Conservation (phyloP, 805 yeast species). For the Metschnikowia borealis region DNA sequence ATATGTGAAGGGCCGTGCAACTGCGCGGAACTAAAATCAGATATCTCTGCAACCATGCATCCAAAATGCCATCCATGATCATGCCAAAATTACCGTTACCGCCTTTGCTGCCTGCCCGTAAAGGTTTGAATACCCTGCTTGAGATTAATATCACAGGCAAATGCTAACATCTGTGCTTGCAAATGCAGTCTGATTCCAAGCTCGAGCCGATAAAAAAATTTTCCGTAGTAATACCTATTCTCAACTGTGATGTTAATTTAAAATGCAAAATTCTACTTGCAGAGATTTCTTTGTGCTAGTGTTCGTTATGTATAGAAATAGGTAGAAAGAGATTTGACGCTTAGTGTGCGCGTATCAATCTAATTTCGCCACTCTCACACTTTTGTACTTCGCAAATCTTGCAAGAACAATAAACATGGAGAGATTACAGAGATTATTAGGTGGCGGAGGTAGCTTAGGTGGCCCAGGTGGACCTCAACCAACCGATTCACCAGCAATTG, state of each 20-base stretch:
- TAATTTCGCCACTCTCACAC: slow-evolving; percentile 7
- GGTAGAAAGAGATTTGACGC: neutral
- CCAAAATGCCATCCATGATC: neutral
- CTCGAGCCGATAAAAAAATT: neutral
- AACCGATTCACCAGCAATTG: slow-evolving; percentile 77
- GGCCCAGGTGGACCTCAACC: slow-evolving; percentile 41
- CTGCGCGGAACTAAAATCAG: neutral
- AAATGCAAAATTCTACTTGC: too few species aligned
- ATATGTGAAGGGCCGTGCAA: neutral
- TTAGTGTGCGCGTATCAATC: slow-evolving; percentile 3
- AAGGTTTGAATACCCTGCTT: neutral
- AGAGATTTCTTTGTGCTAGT: neutral
- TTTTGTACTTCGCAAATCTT: slow-evolving; percentile 3
- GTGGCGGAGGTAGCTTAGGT: slow-evolving; percentile 41
- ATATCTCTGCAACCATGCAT: neutral
- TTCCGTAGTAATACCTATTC: neutral
- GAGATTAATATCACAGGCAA: neutral
- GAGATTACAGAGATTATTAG: slow-evolving; percentile 46
- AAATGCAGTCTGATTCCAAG: too few species aligned
- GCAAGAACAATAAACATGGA: slow-evolving; percentile 32
- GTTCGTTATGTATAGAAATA: neutral
- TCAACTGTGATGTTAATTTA: neutral
- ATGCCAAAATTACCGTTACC: neutral
- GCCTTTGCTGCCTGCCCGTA: neutral
- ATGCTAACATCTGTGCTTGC: too few species aligned